A percentile compares a stretch with the other conserved stretches of the same genome.
These are phyloP conservation scores for Allantophomopsis lycopodina DNA, from an alignment of 2,329 filamentous ascomycete genomes.

Conservation along the genomic window DNA sequence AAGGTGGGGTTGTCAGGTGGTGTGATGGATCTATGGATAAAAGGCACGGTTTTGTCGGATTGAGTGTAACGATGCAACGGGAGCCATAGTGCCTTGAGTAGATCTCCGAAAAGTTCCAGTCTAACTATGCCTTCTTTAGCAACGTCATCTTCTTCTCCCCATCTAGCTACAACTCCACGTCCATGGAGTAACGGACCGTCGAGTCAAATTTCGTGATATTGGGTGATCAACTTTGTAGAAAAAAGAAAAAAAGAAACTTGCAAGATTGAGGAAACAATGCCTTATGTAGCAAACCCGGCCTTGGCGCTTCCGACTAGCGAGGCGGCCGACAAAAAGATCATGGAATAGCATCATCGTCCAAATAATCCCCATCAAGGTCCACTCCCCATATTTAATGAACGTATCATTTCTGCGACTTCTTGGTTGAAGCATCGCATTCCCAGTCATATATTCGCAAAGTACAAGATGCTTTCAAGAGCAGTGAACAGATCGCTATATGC, in stretches of 20 bases:
- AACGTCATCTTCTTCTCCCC: slow-evolving; percentile 29
- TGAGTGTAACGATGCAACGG: slow-evolving; percentile 18
- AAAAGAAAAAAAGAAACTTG: slow-evolving; percentile 21
- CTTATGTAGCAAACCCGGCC: slow-evolving; percentile 7
- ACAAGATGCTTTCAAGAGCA: slow-evolving; percentile 18
- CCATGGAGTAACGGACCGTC: slow-evolving; percentile 30
- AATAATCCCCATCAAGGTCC: not conserved
- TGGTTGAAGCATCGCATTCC: slow-evolving; percentile 12
- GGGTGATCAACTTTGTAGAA: slow-evolving; percentile 39
- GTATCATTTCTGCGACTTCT: slow-evolving; percentile 10
- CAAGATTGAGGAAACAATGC: slow-evolving; percentile 7
- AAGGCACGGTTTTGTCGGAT: too few species aligned
- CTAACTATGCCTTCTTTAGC: slow-evolving; percentile 20
- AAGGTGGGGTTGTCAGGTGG: not conserved
- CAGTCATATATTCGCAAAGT: slow-evolving; percentile 1
- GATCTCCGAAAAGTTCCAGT: slow-evolving; percentile 12
- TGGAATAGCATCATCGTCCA: not conserved
- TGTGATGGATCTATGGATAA: slow-evolving; percentile 1
- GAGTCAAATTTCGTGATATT: slow-evolving; percentile 45
- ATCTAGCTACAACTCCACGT: slow-evolving; percentile 39
- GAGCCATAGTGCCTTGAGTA: slow-evolving; percentile 14
- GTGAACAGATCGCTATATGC: slow-evolving; percentile 9
- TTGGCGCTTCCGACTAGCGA: not conserved
- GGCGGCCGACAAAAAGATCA: not conserved
- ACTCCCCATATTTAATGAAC: too few species aligned